Percentiles rank a stretch among this genome's conserved stretches.
Evolutionary conservation across 495 filamentous ascomycete species (phyloP).

Genomic region (Lepidopterella palustris): DNA sequence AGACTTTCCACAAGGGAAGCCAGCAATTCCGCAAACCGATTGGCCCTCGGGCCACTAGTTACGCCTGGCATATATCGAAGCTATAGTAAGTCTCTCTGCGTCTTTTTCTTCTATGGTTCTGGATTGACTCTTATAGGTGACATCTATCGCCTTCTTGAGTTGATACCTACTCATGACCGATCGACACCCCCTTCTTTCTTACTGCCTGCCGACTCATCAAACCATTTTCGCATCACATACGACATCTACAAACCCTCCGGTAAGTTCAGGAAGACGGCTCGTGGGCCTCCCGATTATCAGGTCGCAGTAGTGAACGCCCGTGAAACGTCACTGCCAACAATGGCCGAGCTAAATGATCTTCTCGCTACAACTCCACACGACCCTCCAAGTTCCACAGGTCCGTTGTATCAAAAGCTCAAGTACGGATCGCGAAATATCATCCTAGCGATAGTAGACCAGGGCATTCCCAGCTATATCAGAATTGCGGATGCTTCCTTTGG

Average conservation of each 20-base stretch:
- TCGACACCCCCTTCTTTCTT: constrained; percentile 14
- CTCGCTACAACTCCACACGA: constrained; percentile 62
- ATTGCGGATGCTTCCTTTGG: constrained; percentile 74
- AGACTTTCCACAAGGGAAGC: constrained; percentile 3
- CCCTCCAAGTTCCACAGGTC: constrained; percentile 40
- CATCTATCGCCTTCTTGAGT: constrained; percentile 66
- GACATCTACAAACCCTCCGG: constrained; percentile 73
- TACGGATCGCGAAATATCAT: constrained; percentile 80
- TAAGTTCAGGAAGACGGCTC: constrained; percentile 66
- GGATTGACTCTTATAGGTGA: constrained; percentile 36
- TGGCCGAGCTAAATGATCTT: constrained; percentile 62
- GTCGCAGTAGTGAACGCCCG: constrained; percentile 74
- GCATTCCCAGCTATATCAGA: constrained; percentile 79
- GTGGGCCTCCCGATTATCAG: constrained; percentile 70
- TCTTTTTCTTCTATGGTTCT: constrained; percentile 8
- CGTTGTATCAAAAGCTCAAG: constrained; percentile 48
- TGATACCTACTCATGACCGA: constrained; percentile 70
- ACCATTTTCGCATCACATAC: constrained; percentile 62
- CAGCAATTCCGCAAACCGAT: constrained; percentile 9
- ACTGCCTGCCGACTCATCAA: constrained; percentile 13
- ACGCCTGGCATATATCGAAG: constrained; percentile 69
- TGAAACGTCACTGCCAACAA: constrained; percentile 59
- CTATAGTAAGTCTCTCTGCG: constrained; percentile 40
- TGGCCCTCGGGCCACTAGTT: constrained; percentile 59
- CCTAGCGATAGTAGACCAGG: constrained; percentile 81